Evolutionary conservation across 1,139 yeast genomes (phyloP), one percentile per base, ranked within the genome.

Genomic region (Nakaseomyces sp.): DNA sequence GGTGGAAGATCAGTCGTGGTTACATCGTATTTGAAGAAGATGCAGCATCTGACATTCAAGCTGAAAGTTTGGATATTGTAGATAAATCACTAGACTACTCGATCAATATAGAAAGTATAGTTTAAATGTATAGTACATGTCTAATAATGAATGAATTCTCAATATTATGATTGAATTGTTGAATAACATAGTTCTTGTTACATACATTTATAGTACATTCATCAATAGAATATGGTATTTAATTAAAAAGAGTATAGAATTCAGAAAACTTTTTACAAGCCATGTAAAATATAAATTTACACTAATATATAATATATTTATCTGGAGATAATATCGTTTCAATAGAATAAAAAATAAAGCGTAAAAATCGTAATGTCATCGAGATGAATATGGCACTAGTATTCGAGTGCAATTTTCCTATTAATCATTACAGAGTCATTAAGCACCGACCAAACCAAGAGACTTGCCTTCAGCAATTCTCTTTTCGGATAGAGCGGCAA

Each of bases 401-500:
- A 22, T 22, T n/a, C n/a, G n/a, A n/a, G n/a, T n/a, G n/a, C n/a
- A n/a, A 30, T 8, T 33, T 35, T 22, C 8, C 10, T 35, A 5
- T 20, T 17, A n/a, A 3, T 35, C 38, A 35, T 35, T 35, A 35
- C 38, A 35, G 18, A 5, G 38, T 35, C 28, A 35, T 35, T 41
- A 41, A 26, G 40, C 39, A 35, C 44, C 44, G 8, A 36, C n/a
- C 20, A 74, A 65, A 62, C 96, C 96, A 45, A 88, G 89, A 50
- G 91, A 78, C 57, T 74, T 69, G 41, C 89, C 89, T 45, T 74
- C 71, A 43, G 71, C 70, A 58, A 84, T 70, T 70, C 97, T 81
- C 66, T 77, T 71, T 66, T 81, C 78, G 45, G 97, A 85, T 67
- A 89, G 76, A 46, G 97, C 96, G 45, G 97, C 96, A 68, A 89